Evolutionary conservation across 2,329 filamentous ascomycete genomes (phyloP), one percentile per base, ranked within the genome.

Genomic region (Aquanectria penicillioides): DNA sequence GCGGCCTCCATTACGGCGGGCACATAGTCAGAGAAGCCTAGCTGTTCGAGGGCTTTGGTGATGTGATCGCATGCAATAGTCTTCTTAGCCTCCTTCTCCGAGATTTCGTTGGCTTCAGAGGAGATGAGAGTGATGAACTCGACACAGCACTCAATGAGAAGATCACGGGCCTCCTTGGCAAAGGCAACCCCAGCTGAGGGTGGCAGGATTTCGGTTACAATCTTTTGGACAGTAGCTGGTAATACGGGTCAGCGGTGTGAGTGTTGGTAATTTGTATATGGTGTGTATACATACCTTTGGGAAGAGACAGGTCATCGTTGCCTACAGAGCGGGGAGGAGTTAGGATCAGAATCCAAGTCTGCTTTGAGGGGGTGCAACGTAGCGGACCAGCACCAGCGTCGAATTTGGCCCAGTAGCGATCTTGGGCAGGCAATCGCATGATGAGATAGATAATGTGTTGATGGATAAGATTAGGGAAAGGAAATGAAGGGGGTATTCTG

Each of bases 31-130:
- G 89, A 85, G 75, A 98, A 99, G 2, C 94, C 95, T 17, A 99
- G 86, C 70, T 97, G 92, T 69, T 94, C 91, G 36, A 99, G 85
- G 1, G 95, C 95, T 73, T 94, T 94, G 72, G 94, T 96, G 70
- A 99, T 96, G 80, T 99, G 95, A 71, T 99, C 95, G 76, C 93
- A 97, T 11, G 94, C 94, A 69, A 99, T 99, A 4, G 95, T 99
- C 85, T 99, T 99, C 82, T 99, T 99, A 46, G 94, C 93, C 73
- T 99, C 95, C 77, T 97, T 97, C 76, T 99, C 95, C 11, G 94
- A 96, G 65, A 99, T 99, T 71, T 99, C 95, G 77, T 99, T 99
- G 62, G 95, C 95, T 80, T 99, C 94, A 43, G 93, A 97, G n/a
- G 94, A 97, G 69, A 99, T 91, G 71, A 99, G 87, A 15, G 95